Conservation (phyloP, 495 filamentous ascomycete genomes). For the Beverwykella pulmonaria region DNA sequence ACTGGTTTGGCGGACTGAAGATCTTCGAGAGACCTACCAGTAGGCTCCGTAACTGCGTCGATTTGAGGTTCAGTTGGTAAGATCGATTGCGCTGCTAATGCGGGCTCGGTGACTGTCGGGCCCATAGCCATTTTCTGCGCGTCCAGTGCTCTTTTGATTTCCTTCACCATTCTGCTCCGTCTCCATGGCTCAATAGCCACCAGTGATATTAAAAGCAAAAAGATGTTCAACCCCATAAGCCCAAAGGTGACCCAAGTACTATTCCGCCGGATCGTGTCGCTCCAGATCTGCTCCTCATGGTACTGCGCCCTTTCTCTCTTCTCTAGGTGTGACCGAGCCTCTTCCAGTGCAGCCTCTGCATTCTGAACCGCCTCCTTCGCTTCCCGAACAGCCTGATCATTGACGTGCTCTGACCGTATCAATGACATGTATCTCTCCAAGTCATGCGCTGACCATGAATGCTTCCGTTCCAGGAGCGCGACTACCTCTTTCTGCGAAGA, state of each 20-base stretch:
- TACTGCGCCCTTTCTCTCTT: slow-evolving; percentile 83
- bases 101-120: neutral
- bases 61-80: slow-evolving; percentile 26
- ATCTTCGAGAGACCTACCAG: neutral
- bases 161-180: slow-evolving; percentile 72
- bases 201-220: slow-evolving; percentile 86
- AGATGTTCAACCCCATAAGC: slow-evolving; percentile 92
- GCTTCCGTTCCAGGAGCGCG: slow-evolving; percentile 87
- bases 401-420: slow-evolving; percentile 88
- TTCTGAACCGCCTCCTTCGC: slow-evolving; percentile 70
- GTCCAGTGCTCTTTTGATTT: slow-evolving; percentile 81
- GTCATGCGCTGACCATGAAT: slow-evolving; percentile 83
- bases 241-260: slow-evolving; percentile 98
- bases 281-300: slow-evolving; percentile 99
- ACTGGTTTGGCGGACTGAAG: neutral
- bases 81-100: slow-evolving; percentile 11
- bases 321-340: slow-evolving; percentile 70
- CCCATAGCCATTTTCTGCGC: slow-evolving; percentile 53
- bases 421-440: slow-evolving; percentile 92
- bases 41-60: slow-evolving; percentile 1
- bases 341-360: slow-evolving; percentile 76
- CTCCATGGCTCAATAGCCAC: slow-evolving; percentile 95
- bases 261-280: slow-evolving; percentile 93
- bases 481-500: slow-evolving; percentile 95
- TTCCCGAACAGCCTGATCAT: slow-evolving; percentile 82